A percentile compares a stretch with the other conserved stretches of the same genome.
Conservation (phyloP, 768 basidiomycete genomes). For the Termitomyces sp. region DNA sequence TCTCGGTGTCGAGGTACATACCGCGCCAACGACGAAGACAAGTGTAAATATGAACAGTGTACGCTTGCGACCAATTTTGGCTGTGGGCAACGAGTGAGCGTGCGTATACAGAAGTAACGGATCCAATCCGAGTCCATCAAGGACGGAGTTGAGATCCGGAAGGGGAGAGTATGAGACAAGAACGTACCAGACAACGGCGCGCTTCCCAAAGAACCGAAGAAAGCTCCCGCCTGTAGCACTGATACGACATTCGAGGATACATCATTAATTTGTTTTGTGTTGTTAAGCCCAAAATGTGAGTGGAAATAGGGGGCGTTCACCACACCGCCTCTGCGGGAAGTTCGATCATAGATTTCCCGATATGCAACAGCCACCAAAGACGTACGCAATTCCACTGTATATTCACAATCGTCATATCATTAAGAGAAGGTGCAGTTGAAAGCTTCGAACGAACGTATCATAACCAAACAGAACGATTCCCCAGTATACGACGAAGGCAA, state of each 20-base stretch:
- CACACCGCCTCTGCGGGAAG: conserved; percentile 15
- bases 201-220: conserved; percentile 70
- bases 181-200: conserved; percentile 63
- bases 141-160: background rate
- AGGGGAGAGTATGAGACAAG: background rate
- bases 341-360: background rate
- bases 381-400: conserved; percentile 22
- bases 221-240: conserved; percentile 83
- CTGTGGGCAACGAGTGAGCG: conserved; percentile 29
- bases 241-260: conserved; percentile 84
- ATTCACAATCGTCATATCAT: too few relatives aligned
- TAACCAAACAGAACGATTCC: conserved; percentile 25
- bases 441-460: conserved; percentile 19
- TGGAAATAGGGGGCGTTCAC: conserved; percentile 52
- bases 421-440: background rate
- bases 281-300: conserved; percentile 56
- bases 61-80: conserved; percentile 61
- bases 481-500: conserved; percentile 26
- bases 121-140: too few relatives aligned
- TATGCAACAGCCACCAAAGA: background rate
- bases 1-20: conserved; percentile 26
- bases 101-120: too few relatives aligned
- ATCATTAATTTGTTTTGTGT: conserved; percentile 36
- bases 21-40: conserved; percentile 74
- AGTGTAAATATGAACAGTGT: conserved; percentile 60